A percentile compares a stretch with the other conserved stretches of the same genome.
Evolutionary conservation across 176 grass and related monocot species (phyloP).

Genomic region (Lolium perenne): DNA sequence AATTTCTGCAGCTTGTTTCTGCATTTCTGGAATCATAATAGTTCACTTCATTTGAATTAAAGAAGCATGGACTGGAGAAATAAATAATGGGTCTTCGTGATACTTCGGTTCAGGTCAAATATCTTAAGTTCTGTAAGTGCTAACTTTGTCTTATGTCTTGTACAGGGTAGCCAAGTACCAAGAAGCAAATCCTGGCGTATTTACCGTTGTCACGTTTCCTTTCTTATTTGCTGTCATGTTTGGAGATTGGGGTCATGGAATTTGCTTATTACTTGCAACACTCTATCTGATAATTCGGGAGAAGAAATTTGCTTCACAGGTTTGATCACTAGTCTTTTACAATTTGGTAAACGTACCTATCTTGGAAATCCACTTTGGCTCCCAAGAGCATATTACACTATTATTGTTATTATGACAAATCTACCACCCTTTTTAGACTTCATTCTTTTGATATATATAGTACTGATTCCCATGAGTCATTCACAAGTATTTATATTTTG

Average conservation of each 20-base stretch:
- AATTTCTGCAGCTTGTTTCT: not conserved
- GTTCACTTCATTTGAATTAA: not conserved
- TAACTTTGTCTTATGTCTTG: constrained; percentile 41
- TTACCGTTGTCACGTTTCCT: constrained; percentile 91
- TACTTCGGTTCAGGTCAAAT: constrained; percentile 7
- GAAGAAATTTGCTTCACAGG: constrained; percentile 91
- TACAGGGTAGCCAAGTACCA: constrained; percentile 86
- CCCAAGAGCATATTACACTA: constrained; percentile 27
- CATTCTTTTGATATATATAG: not conserved
- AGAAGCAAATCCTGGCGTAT: constrained; percentile 97
- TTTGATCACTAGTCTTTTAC: constrained; percentile 44
- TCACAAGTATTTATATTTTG: constrained; percentile 15
- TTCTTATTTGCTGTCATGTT: constrained; percentile 99
- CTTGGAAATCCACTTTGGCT: too few species aligned
- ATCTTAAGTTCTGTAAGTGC: constrained; percentile 21
- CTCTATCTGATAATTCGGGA: constrained; percentile 72
- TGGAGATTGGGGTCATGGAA: constrained; percentile 96
- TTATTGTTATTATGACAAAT: not conserved
- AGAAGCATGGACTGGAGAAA: constrained; percentile 19
- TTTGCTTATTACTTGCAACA: constrained; percentile 80
- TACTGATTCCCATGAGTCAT: not conserved
- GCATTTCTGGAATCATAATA: constrained; percentile 4
- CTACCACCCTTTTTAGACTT: not conserved
- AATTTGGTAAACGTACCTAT: constrained; percentile 26
- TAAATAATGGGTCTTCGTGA: not conserved